Evolutionary conservation across 352 stramenopile genomes (phyloP), one percentile per base, ranked within the genome.

Genomic region (Peronospora farinosa): DNA sequence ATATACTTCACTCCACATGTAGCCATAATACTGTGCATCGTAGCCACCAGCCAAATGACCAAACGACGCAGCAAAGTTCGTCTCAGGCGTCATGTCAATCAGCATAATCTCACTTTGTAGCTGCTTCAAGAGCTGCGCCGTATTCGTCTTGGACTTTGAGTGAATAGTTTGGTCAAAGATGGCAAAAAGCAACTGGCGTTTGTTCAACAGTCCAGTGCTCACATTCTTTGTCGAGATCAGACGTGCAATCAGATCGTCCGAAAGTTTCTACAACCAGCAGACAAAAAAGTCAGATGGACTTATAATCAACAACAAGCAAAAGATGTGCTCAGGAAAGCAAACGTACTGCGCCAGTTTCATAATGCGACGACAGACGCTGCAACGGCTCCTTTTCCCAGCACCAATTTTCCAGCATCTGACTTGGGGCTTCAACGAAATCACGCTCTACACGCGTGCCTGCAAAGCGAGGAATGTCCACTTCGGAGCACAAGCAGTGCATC

Each of bases 331-430:
- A 37, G 17, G 11, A 8, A 37, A 11, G 27, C 39, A 40, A 25
- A 51, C 52, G 23, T 42, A 84, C 72, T 63, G 69, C 66, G 10
- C 79, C 75, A 7, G 83, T 92, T 45, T 75, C 33, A 44, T 92
- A 86, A 69, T 96, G 85, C 44, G 85, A 88, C 21, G 84, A 90
- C 16, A 96, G 63, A 52, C 84, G 82, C 51, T 90, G 69, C 33
- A 96, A 54, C 19, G 84, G 73, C 48, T 76, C 71, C 63, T 90
- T 88, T 62, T 95, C 75, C 84, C 87, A 96, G 55, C 72, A 88
- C 85, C 85, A 96, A 66, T 95, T 94, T 55, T 95, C 87, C 13
- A 95, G 74, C 82, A 96, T 94, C 57, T 96, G 87, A 50, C 72
- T 90, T 31, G 87, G 87, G n/a, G 87, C 84, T 65, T 96, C 85